These are phyloP conservation scores for Chloranthus sessilifolius DNA, from an alignment of 164 flowering plant species.

Conservation along the genomic window DNA sequence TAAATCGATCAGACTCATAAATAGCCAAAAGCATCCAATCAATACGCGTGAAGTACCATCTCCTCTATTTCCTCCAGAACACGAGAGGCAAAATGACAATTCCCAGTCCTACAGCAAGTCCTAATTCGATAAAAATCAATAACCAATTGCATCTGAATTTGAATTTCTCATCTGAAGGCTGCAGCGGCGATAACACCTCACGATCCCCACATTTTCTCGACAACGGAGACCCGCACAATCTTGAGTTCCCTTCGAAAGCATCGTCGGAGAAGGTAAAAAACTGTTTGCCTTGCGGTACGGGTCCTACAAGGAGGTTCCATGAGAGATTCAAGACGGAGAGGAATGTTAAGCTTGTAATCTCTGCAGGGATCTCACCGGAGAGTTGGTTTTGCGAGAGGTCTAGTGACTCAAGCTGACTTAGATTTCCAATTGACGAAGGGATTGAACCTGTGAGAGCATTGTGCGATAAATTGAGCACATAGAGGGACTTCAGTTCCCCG, in stretches of 20 bases:
- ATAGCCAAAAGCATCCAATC: background rate
- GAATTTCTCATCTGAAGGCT: too few species aligned
- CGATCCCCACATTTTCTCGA: conserved; percentile 10
- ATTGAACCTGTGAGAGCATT: conserved; percentile 27
- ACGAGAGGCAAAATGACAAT: background rate
- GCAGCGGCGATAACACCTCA: too few species aligned
- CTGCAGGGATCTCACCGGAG: conserved; percentile 25
- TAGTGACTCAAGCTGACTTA: conserved; percentile 23
- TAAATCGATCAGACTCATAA: too few species aligned
- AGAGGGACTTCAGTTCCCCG: conserved; percentile 32
- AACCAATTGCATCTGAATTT: too few species aligned
- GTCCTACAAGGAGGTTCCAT: conserved; percentile 22
- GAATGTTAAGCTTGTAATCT: conserved; percentile 18
- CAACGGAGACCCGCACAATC: conserved; percentile 31
- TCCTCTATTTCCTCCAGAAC: background rate
- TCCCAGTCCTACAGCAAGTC: background rate
- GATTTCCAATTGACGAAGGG: conserved; percentile 29
- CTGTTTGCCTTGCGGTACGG: conserved; percentile 28
- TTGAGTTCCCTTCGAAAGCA: conserved; percentile 25
- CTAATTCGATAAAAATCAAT: background rate
- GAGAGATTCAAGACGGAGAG: conserved; percentile 33
- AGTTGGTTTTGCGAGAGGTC: conserved; percentile 29
- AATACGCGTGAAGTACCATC: background rate
- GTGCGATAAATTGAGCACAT: conserved; percentile 39
- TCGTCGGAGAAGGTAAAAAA: conserved; percentile 17